A percentile compares a stretch with the other conserved stretches of the same genome.
Conservation (phyloP, 1,284 basidiomycete species). For the Cystobasidiaceae sp. region DNA sequence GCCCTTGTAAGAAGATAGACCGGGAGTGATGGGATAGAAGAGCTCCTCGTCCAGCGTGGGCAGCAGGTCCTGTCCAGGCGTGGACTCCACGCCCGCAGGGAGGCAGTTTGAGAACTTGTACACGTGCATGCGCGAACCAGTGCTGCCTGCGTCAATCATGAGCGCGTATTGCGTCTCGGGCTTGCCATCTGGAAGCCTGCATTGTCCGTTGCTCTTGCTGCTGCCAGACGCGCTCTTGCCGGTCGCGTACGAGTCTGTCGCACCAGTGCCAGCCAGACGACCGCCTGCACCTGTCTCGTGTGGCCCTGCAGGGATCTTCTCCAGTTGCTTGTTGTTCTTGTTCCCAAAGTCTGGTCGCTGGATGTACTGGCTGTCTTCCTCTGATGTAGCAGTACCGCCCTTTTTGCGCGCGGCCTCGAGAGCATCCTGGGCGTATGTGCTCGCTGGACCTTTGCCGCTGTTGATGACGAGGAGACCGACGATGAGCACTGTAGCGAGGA, state of each 20-base stretch:
- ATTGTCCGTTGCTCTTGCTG: not conserved
- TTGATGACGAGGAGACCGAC: conserved; percentile 11
- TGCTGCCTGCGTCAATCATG: conserved; percentile 97
- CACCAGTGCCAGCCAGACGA: too few relatives aligned
- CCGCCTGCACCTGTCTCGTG: not conserved
- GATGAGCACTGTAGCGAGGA: not conserved
- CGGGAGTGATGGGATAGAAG: conserved; percentile 77
- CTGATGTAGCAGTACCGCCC: conserved; percentile 8
- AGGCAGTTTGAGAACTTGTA: conserved; percentile 94
- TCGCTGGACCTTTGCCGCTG: conserved; percentile 11
- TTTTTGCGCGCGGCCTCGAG: not conserved
- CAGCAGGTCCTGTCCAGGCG: conserved; percentile 51
- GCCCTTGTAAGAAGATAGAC: conserved; percentile 65
- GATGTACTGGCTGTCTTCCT: not conserved
- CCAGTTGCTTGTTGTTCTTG: conserved; percentile 2
- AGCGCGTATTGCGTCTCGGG: conserved; percentile 68
- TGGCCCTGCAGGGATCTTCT: not conserved
- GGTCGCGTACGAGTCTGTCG: too few relatives aligned
- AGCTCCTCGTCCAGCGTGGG: conserved; percentile 88
- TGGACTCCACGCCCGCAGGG: conserved; percentile 8
- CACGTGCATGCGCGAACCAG: conserved; percentile 92
- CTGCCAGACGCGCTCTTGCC: not conserved
- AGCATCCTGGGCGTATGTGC: not conserved
- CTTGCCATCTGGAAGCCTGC: conserved; percentile 21
- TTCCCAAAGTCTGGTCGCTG: conserved; percentile 5